A percentile compares a stretch with the other conserved stretches of the same genome.
Conservation (phyloP, 1,284 basidiomycete genomes). For the Thecaphora thlaspeos region DNA sequence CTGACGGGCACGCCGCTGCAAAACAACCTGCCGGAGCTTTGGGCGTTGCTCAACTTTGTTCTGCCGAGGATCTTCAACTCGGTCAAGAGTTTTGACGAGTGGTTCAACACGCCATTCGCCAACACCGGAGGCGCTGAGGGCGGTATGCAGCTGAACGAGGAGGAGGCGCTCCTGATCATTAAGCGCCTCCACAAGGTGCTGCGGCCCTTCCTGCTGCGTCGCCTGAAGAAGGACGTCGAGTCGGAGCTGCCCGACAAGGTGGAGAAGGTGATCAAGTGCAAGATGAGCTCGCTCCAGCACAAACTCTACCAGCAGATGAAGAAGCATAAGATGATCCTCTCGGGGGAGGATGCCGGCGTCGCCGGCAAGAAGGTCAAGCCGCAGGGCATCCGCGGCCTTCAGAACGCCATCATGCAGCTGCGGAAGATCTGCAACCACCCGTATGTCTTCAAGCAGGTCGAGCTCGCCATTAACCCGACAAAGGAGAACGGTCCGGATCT, state of each 20-base stretch:
- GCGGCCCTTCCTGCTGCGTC: slow-evolving; percentile 90
- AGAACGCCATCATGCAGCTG: slow-evolving; percentile 98
- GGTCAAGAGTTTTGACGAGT: slow-evolving; percentile 98
- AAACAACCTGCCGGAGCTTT: slow-evolving; percentile 97
- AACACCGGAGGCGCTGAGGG: slow-evolving; percentile 85
- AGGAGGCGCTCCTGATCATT: slow-evolving; percentile 97
- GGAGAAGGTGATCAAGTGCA: slow-evolving; percentile 97
- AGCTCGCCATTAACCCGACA: slow-evolving; percentile 81
- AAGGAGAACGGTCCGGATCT: slow-evolving; percentile 76
- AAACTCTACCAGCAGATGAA: slow-evolving; percentile 98
- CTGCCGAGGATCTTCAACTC: slow-evolving; percentile 99
- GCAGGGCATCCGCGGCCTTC: slow-evolving; percentile 64
- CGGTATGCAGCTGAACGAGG: slow-evolving; percentile 94
- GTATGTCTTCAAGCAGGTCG: slow-evolving; percentile 88
- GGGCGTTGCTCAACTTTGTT: slow-evolving; percentile 97
- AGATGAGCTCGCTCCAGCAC: slow-evolving; percentile 90
- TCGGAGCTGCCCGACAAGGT: slow-evolving; percentile 97
- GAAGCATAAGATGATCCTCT: slow-evolving; percentile 82
- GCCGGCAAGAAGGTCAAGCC: slow-evolving; percentile 49
- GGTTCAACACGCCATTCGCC: slow-evolving; percentile 99
- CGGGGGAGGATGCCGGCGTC: slow-evolving; percentile 50
- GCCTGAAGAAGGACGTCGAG: slow-evolving; percentile 98
- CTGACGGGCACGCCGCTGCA: slow-evolving; percentile 97
- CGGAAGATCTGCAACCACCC: slow-evolving; percentile 90
- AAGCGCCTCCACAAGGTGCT: slow-evolving; percentile 97